Evolutionary conservation across 225 moss, liverwort and hornwort genomes (phyloP).

Genomic region (Ulota crispa): DNA sequence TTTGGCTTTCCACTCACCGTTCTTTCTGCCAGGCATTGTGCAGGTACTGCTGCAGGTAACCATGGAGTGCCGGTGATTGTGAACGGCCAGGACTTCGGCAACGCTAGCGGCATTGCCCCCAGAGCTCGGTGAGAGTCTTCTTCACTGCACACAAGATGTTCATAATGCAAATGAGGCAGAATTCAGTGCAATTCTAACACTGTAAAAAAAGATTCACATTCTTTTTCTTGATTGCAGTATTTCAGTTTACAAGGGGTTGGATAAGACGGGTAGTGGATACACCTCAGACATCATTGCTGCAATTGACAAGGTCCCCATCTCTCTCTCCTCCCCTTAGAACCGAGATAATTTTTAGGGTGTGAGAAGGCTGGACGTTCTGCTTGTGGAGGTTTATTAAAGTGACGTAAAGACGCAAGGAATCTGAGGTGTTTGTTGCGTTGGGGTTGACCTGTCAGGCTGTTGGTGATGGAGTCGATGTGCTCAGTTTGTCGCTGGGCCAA

Average conservation of each 20-base stretch:
- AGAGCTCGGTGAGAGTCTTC: conserved; percentile 64
- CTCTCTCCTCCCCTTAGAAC: not conserved
- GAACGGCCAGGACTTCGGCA: conserved; percentile 50
- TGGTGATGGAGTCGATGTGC: conserved; percentile 46
- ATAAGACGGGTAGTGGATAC: conserved; percentile 35
- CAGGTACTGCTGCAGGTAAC: conserved; percentile 73
- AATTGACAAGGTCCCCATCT: conserved; percentile 44
- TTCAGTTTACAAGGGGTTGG: conserved; percentile 54
- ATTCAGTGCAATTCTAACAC: not conserved
- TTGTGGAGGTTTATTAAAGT: not conserved
- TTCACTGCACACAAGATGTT: not conserved
- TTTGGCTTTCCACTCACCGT: not conserved
- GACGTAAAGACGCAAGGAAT: not conserved
- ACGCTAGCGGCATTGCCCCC: conserved; percentile 71
- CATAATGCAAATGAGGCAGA: not conserved
- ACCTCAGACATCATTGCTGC: conserved; percentile 53
- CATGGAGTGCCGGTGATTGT: conserved; percentile 57
- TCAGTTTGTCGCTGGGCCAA: conserved; percentile 57
- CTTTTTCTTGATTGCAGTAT: conserved; percentile 17
- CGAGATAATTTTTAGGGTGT: not conserved
- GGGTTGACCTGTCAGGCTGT: conserved; percentile 28
- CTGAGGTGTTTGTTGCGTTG: not conserved
- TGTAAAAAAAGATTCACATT: not conserved
- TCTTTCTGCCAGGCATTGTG: conserved; percentile 39
- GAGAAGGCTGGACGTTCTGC: not conserved